These are phyloP conservation scores for Peronospora belbahrii DNA, from an alignment of 352 stramenopile species.

Conservation along the genomic window DNA sequence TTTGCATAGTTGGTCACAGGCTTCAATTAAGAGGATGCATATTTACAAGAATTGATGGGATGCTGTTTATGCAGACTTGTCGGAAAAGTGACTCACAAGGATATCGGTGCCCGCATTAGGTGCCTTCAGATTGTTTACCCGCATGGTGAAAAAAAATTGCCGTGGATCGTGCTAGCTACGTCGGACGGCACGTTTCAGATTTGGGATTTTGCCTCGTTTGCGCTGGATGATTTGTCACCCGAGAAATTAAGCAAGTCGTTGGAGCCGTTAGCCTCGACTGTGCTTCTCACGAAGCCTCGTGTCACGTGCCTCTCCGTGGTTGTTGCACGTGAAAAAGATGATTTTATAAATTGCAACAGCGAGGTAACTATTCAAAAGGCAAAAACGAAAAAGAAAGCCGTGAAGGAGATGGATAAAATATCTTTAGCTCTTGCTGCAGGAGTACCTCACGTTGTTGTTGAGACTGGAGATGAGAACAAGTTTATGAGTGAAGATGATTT, in stretches of 20 bases:
- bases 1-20: not conserved
- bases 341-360: conserved; percentile 9
- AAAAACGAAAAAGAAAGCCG: conserved; percentile 44
- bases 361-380: conserved; percentile 8
- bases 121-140: conserved; percentile 69
- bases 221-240: conserved; percentile 35
- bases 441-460: conserved; percentile 59
- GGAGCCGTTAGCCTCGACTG: conserved; percentile 48
- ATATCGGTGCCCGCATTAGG: conserved; percentile 64
- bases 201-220: conserved; percentile 68
- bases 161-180: conserved; percentile 67
- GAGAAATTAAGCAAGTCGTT: conserved; percentile 54
- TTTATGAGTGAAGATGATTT: conserved; percentile 1
- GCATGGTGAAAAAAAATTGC: conserved; percentile 42
- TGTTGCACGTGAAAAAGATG: conserved; percentile 22
- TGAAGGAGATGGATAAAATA: conserved; percentile 23
- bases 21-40: too few species aligned
- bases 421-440: conserved; percentile 19
- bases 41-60: not conserved
- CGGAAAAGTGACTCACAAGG: conserved; percentile 52
- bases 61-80: conserved; percentile 35
- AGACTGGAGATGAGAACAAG: conserved; percentile 40
- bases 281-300: conserved; percentile 61
- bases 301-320: conserved; percentile 71
- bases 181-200: conserved; percentile 72